A percentile compares a stretch with the other conserved stretches of the same genome.
Conservation (phyloP, 805 yeast genomes). For the Ogataea naganishii region DNA sequence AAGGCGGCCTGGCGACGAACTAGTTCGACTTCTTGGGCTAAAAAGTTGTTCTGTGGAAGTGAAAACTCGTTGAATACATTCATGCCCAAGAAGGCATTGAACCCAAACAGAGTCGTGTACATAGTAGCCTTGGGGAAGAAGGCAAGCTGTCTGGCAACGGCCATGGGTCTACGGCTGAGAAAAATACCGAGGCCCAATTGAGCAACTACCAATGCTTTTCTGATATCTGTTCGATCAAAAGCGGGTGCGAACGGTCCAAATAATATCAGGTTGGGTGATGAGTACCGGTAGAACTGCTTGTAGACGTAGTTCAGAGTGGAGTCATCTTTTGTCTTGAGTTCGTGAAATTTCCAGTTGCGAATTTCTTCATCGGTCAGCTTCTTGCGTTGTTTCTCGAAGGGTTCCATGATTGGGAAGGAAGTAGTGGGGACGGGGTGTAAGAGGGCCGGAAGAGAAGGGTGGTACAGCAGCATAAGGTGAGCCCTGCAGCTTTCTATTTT, state of each 20-base stretch:
- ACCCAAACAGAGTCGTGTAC: conserved; percentile 4
- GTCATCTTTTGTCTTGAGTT: too few species aligned
- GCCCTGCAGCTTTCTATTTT: too few species aligned
- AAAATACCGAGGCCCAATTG: conserved; percentile 18
- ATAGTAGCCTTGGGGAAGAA: not conserved
- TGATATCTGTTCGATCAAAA: conserved; percentile 20
- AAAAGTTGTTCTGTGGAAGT: conserved; percentile 15
- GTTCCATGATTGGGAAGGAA: too few species aligned
- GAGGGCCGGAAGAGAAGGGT: too few species aligned
- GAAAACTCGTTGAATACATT: not conserved
- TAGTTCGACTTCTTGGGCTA: conserved; percentile 35
- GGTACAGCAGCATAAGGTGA: too few species aligned
- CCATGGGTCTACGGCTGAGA: not conserved
- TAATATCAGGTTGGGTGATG: conserved; percentile 18
- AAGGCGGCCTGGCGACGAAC: conserved; percentile 32
- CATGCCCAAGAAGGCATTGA: not conserved
- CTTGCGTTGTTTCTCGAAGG: too few species aligned
- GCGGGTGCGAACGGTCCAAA: conserved; percentile 28
- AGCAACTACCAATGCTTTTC: conserved; percentile 15
- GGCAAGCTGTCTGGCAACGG: not conserved
- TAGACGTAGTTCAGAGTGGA: conserved; percentile 8
- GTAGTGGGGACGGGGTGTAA: too few species aligned
- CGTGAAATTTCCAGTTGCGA: too few species aligned
- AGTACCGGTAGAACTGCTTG: conserved; percentile 18
- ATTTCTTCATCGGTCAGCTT: too few species aligned